These are phyloP conservation scores for Alliaria petiolata DNA, from an alignment of 345 rosid genomes.

Conservation along the genomic window DNA sequence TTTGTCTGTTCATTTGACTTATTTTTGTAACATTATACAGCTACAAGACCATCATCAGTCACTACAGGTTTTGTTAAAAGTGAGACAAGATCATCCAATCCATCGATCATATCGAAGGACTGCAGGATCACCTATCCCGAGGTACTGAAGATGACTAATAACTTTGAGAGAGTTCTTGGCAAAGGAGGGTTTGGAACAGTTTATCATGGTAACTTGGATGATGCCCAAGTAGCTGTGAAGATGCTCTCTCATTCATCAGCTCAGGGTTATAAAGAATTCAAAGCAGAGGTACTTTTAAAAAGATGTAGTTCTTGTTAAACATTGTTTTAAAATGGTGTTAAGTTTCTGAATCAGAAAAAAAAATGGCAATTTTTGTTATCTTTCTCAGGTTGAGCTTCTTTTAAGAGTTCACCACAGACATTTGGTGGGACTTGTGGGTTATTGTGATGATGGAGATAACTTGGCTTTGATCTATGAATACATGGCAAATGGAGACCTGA, in stretches of 20 bases:
- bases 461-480: constrained; percentile 45
- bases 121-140: constrained; percentile 13
- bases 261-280: constrained; percentile 37
- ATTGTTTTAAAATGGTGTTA: too few species aligned
- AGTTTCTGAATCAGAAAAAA: too few species aligned
- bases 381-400: constrained; percentile 41
- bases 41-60: background rate
- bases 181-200: constrained; percentile 37
- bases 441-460: constrained; percentile 42
- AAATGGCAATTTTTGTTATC: background rate
- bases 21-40: background rate
- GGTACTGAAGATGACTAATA: constrained; percentile 28
- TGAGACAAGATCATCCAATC: constrained; percentile 1
- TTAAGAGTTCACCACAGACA: constrained; percentile 48
- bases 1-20: background rate
- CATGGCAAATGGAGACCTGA: constrained; percentile 48
- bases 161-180: constrained; percentile 24
- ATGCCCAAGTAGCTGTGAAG: constrained; percentile 29
- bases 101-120: constrained; percentile 17
- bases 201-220: constrained; percentile 24
- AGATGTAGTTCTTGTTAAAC: too few species aligned
- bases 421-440: constrained; percentile 45
- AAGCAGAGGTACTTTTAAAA: constrained; percentile 37
- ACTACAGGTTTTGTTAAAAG: background rate
- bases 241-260: constrained; percentile 34